Evolutionary conservation across 257 asterid genomes (phyloP), one percentile per base, ranked within the genome.

Genomic region (Voacanga thouarsii): DNA sequence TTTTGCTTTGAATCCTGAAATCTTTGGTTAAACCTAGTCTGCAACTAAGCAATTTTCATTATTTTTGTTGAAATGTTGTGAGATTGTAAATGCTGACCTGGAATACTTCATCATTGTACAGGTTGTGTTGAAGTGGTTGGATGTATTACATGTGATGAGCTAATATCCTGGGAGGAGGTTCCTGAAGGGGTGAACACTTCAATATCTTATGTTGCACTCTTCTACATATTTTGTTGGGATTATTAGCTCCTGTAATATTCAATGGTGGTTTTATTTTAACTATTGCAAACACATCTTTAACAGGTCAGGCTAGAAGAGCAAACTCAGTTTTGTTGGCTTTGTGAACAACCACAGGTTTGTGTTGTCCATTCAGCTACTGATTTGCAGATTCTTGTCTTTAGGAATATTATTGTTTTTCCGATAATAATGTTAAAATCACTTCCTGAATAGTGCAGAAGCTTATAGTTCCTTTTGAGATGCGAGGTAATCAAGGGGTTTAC

Each of bases 41-140:
- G 60, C 43, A 72, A 23, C 53, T 45, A 7, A 23, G n/a, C 37
- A 72, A 19, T 23, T 37, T 41, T 53, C 50, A n/a, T 6, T 30
- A 12, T 51, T 4, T 18, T 19, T 49, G 10, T 37, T 79, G 82
- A 57, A 33, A 49, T 19, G 37, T 50, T 33, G 16, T 28, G 37
- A 37, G 21, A 47, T 9, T 63, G 39, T 37, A 67, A 45, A 26
- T 49, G 26, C 56, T 81, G 30, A 74, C 73, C 16, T 26, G 30
- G 61, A 67, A 21, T 74, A 55, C 33, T 55, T 71, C 43, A 18
- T 26, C 71, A 49, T 84, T 78, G 55, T 23, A 78, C 82, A 95
- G 98, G 99, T 33, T 95, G 96, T 64, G 96, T 95, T 67, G 96
- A 95, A 26, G 93, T 95, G 59, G 97, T 89, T 18, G 99, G 99